Percentiles rank a stretch among this genome's conserved stretches.
Evolutionary conservation across 2,329 filamentous ascomycete genomes (phyloP).

Genomic region (Neonectria sp.): DNA sequence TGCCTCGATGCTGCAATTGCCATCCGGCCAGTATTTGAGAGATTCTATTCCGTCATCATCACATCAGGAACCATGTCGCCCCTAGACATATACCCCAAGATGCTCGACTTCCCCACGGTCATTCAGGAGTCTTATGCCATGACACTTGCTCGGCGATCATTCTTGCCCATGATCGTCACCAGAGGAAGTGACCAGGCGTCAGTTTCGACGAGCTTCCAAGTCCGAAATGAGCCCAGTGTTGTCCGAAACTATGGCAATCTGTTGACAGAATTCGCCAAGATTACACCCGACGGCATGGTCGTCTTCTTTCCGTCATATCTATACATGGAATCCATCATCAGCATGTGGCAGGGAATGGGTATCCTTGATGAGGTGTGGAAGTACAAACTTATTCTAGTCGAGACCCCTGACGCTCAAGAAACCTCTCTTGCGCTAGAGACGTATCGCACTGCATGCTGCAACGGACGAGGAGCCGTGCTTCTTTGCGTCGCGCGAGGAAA

Average conservation of each 20-base stretch:
- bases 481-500: slow-evolving; percentile 97
- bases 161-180: slow-evolving; percentile 97
- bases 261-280: slow-evolving; percentile 93
- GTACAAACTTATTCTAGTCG: slow-evolving; percentile 97
- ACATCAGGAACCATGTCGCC: slow-evolving; percentile 98
- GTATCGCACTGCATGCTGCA: slow-evolving; percentile 97
- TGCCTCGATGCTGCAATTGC: slow-evolving; percentile 98
- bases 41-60: slow-evolving; percentile 98
- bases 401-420: slow-evolving; percentile 97
- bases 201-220: slow-evolving; percentile 94
- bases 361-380: slow-evolving; percentile 99
- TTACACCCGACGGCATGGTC: slow-evolving; percentile 97
- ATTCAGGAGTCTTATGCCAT: slow-evolving; percentile 98
- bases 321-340: slow-evolving; percentile 99
- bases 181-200: slow-evolving; percentile 94
- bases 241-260: slow-evolving; percentile 96
- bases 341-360: slow-evolving; percentile 99
- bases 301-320: slow-evolving; percentile 99
- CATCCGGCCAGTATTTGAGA: slow-evolving; percentile 97
- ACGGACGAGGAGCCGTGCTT: slow-evolving; percentile 92
- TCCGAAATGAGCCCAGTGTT: slow-evolving; percentile 96
- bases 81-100: slow-evolving; percentile 98
- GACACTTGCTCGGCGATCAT: slow-evolving; percentile 95
- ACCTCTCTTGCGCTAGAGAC: slow-evolving; percentile 96
- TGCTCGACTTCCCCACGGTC: slow-evolving; percentile 93